Percentiles rank a stretch among this genome's conserved stretches.
Evolutionary conservation across 495 filamentous ascomycete genomes (phyloP).

Genomic region (Penicillium egyptiacum): DNA sequence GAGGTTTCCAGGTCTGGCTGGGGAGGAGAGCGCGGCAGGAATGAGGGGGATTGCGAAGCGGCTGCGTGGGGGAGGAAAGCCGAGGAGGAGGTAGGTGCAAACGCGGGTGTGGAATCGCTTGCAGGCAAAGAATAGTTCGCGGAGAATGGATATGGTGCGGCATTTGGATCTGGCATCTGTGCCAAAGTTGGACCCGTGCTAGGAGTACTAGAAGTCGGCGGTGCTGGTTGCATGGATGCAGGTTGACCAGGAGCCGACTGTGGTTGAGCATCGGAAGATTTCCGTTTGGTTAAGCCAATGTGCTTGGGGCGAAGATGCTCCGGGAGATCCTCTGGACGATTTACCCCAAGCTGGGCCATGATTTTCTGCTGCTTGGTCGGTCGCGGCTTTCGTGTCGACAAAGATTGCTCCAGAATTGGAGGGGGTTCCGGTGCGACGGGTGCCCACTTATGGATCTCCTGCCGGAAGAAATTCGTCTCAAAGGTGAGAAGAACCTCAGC

Average conservation of each 20-base stretch:
- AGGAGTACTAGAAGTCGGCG: conserved; percentile 29
- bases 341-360: conserved; percentile 81
- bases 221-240: conserved; percentile 30
- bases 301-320: conserved; percentile 74
- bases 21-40: conserved; percentile 43
- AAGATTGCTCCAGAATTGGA: conserved; percentile 76
- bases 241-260: conserved; percentile 22
- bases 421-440: conserved; percentile 84
- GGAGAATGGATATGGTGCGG: conserved; percentile 42
- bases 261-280: conserved; percentile 38
- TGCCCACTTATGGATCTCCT: conserved; percentile 94
- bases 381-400: conserved; percentile 94
- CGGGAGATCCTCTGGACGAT: conserved; percentile 85
- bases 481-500: conserved; percentile 89
- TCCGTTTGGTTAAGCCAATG: conserved; percentile 55
- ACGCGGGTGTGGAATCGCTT: conserved; percentile 41
- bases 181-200: conserved; percentile 38
- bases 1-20: conserved; percentile 39
- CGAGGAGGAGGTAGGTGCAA: conserved; percentile 39
- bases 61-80: conserved; percentile 44
- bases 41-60: conserved; percentile 39
- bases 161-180: conserved; percentile 35
- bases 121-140: conserved; percentile 42
- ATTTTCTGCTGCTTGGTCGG: conserved; percentile 98
- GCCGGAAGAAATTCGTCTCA: conserved; percentile 96